Base-by-base conservation (phyloP, 345 rosid genomes). In the Anacardium occidentale region DNA sequence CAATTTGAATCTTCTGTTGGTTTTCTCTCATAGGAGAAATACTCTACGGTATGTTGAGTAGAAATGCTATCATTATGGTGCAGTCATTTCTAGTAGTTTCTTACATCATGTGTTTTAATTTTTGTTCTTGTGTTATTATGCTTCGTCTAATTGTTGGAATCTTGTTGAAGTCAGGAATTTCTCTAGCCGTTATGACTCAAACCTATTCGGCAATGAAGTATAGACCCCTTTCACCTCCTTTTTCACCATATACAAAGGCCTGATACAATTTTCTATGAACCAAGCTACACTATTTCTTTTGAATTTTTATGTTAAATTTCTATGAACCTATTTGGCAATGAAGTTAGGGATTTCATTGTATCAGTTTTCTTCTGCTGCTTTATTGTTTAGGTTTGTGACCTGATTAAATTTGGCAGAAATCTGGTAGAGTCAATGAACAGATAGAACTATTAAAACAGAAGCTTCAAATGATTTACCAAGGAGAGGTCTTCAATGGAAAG, bases 401-500 rank as follows among this genome's bases (percentile, higher is more conserved):
- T 1, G 4, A 11, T 34, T 45, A 7, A 10, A 22, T 74, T 67
- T 40, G 67, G 63, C 90, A 95, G 99, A 95, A 92, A 86, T 86
- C 98, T 79, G 98, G 98, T 70, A 89, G 83, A 72, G 78, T 90
- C 9, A 91, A 91, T 15, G 98, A 89, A 75, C 98, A 95, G 65
- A 92, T 95, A 71, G 87, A 84, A 70, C 20, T 95, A 54, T 48
- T 92, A 75, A 91, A 86, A 76, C 86, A 87, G 77, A 95, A 92
- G 81, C 84, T 95, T 45, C 53, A 73, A 81, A 86, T 78, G 84
- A 92, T 95, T 75, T 91, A 85, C 67, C 86, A 88, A 48, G 96
- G 99, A 57, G 96, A 84, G 78, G 93, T 89, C 18, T 95, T 95
- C 72, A 86, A 92, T 44, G 97, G 99, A 3, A 95, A 91, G 71